phyloP scores from a whole-genome alignment of 768 basidiomycete species.

The Leucogyrophana mollusca region DNA sequence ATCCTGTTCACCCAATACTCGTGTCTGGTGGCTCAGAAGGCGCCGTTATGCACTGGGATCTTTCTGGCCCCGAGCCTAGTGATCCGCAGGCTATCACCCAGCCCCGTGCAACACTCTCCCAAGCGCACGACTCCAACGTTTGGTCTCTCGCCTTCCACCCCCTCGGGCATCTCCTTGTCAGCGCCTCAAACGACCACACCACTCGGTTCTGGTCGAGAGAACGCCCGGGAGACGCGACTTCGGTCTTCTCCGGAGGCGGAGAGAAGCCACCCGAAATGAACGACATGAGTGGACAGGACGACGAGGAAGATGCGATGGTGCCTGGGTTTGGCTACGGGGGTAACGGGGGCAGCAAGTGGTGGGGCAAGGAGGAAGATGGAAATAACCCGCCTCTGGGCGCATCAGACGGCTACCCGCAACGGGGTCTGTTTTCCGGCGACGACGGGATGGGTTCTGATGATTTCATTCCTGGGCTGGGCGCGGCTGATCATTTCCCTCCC shows the following conservation, averaged over 20 bases:
- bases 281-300: conserved; percentile 62
- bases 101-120: conserved; percentile 84
- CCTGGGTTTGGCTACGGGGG: conserved; percentile 65
- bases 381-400: conserved; percentile 11
- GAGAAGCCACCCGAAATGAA: conserved; percentile 78
- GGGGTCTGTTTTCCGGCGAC: conserved; percentile 20
- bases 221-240: conserved; percentile 78
- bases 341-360: conserved; percentile 34
- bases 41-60: conserved; percentile 91
- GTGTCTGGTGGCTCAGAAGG: conserved; percentile 96
- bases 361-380: conserved; percentile 47
- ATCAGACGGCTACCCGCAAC: conserved; percentile 20
- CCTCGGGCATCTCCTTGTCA: conserved; percentile 90
- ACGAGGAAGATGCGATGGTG: conserved; percentile 70
- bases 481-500: conserved; percentile 25
- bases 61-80: conserved; percentile 57
- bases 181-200: conserved; percentile 97
- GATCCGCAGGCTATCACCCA: conserved; percentile 36
- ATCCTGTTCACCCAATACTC: conserved; percentile 89
- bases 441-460: conserved; percentile 45
- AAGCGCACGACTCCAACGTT: conserved; percentile 97
- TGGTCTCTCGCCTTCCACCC: conserved; percentile 97
- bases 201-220: conserved; percentile 98
- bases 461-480: conserved; percentile 64
- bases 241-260: conserved; percentile 76